These are phyloP conservation scores for Cladophialophora psammophila DNA, from an alignment of 2,329 filamentous ascomycete species.

Conservation along the genomic window DNA sequence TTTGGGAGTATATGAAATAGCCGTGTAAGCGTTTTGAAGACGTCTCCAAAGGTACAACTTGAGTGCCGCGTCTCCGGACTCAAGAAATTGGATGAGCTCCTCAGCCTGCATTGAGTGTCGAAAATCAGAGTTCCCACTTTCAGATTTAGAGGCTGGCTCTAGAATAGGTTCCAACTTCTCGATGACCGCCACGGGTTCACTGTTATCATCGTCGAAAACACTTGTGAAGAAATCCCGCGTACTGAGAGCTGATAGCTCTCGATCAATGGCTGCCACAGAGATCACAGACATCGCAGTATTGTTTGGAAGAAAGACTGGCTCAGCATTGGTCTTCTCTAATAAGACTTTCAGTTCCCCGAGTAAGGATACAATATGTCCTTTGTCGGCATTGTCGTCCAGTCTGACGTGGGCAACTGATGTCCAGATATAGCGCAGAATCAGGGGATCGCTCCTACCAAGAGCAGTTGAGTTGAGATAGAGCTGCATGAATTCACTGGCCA, in stretches of 20 bases:
- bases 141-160: constrained; percentile 63
- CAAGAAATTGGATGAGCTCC: constrained; percentile 85
- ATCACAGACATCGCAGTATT: constrained; percentile 89
- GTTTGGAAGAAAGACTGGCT: constrained; percentile 72
- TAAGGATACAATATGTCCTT: constrained; percentile 67
- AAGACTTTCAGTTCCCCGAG: constrained; percentile 68
- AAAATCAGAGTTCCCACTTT: constrained; percentile 28
- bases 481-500: constrained; percentile 63
- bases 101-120: constrained; percentile 47
- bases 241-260: constrained; percentile 88
- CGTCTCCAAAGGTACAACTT: constrained; percentile 89
- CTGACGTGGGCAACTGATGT: constrained; percentile 68
- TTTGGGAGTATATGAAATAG: constrained; percentile 85
- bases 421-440: constrained; percentile 71
- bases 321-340: constrained; percentile 57
- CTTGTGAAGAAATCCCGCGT: constrained; percentile 96
- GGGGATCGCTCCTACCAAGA: constrained; percentile 47
- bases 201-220: constrained; percentile 82
- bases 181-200: constrained; percentile 83
- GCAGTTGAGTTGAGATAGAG: constrained; percentile 46
- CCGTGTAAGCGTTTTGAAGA: constrained; percentile 85
- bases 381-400: constrained; percentile 61
- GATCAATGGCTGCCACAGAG: constrained; percentile 81
- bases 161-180: constrained; percentile 92
- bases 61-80: constrained; percentile 80